Percentiles rank a stretch among this genome's conserved stretches.
phyloP scores from a whole-genome alignment of 1,284 basidiomycete species.

The Pseudozyma sp. region DNA sequence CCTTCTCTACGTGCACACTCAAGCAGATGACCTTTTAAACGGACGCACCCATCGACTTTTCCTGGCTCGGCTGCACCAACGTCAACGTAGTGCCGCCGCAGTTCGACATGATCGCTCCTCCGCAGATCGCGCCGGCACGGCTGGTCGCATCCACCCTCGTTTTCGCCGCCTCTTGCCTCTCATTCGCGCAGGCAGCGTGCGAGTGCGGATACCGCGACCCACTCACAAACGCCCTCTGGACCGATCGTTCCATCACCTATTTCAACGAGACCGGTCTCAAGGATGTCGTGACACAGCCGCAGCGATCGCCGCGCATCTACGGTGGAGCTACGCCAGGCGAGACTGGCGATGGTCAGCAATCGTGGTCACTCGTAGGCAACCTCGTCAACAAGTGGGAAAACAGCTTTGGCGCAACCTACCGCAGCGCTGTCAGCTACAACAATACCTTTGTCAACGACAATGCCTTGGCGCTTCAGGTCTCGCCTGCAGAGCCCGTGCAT shows the following conservation, averaged over 20 bases:
- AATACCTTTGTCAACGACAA: conserved; percentile 50
- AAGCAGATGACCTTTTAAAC: too few relatives aligned
- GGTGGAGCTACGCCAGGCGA: conserved; percentile 41
- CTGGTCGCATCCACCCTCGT: conserved; percentile 27
- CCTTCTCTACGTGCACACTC: too few relatives aligned
- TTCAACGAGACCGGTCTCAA: conserved; percentile 58
- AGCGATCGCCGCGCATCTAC: conserved; percentile 45
- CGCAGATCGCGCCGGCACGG: conserved; percentile 13
- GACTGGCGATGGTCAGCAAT: conserved; percentile 48
- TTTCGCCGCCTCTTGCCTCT: conserved; percentile 16
- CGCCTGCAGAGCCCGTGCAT: conserved; percentile 33
- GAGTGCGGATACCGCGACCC: conserved; percentile 62
- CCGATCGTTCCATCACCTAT: conserved; percentile 60
- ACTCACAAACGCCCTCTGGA: conserved; percentile 56
- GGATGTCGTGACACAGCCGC: conserved; percentile 48
- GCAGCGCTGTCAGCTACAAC: conserved; percentile 54
- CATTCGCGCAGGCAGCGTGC: conserved; percentile 37
- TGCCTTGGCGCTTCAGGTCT: conserved; percentile 51
- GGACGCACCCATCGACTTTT: too few relatives aligned
- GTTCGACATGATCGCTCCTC: conserved; percentile 14
- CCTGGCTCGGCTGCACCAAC: too few relatives aligned
- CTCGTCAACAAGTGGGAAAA: conserved; percentile 56
- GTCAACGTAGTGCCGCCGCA: neutral
- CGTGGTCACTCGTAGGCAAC: conserved; percentile 55
- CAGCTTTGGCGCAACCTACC: conserved; percentile 53